A percentile compares a stretch with the other conserved stretches of the same genome.
Evolutionary conservation across 768 basidiomycete genomes (phyloP).

Genomic region (Mycena rebaudengoi): DNA sequence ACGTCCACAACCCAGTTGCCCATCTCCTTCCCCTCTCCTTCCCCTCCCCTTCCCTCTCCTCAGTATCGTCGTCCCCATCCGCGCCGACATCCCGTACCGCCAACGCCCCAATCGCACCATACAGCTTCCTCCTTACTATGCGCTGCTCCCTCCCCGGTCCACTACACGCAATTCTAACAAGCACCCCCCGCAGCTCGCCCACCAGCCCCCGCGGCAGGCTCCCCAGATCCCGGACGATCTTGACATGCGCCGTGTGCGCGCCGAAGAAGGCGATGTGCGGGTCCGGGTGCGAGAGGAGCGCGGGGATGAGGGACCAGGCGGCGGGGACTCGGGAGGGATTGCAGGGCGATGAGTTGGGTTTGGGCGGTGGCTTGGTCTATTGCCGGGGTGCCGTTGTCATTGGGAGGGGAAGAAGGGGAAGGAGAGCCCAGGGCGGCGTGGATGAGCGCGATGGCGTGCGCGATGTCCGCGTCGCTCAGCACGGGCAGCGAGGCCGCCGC

Average conservation of each 20-base stretch:
- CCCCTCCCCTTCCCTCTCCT: too few relatives aligned
- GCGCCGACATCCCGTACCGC: constrained; percentile 23
- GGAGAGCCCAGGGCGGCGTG: constrained; percentile 40
- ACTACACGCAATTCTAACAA: constrained; percentile 71
- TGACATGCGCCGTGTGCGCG: constrained; percentile 92
- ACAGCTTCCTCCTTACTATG: constrained; percentile 24
- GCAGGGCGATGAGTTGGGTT: constrained; percentile 37
- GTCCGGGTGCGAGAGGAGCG: constrained; percentile 75
- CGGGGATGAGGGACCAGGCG: constrained; percentile 87
- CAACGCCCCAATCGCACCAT: constrained; percentile 16
- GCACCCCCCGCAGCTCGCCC: constrained; percentile 4
- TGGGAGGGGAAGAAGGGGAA: too few relatives aligned
- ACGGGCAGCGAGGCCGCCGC: too few relatives aligned
- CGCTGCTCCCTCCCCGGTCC: constrained; percentile 34
- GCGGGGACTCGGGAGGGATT: constrained; percentile 57
- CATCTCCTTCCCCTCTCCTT: too few relatives aligned
- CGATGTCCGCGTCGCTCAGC: too few relatives aligned
- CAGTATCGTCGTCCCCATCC: constrained; percentile 44
- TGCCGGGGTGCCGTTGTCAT: too few relatives aligned
- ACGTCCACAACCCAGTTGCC: constrained; percentile 79
- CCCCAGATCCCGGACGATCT: constrained; percentile 86
- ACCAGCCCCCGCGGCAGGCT: not conserved
- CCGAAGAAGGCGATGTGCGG: constrained; percentile 94
- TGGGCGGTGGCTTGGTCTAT: constrained; percentile 43
- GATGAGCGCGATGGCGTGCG: constrained; percentile 23